phyloP scores from a whole-genome alignment of 2,329 filamentous ascomycete species.

The Leptosphaerulina australis region DNA sequence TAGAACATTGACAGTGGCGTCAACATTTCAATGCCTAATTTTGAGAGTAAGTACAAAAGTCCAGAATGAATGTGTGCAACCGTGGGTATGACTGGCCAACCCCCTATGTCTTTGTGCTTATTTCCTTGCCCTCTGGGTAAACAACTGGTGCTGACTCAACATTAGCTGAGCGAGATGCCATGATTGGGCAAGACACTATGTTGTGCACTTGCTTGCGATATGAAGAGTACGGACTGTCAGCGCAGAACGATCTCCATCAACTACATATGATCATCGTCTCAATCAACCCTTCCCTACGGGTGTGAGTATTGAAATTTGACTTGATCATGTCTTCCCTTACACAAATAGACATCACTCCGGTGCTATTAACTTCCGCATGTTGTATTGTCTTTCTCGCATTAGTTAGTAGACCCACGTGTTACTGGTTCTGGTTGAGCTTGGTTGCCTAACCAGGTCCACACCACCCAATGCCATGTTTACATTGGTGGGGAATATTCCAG shows the following conservation, averaged over 20 bases:
- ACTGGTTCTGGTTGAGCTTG: neutral
- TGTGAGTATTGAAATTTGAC: too few relatives aligned
- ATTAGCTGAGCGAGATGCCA: conserved; percentile 2
- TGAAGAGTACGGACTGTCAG: conserved; percentile 1
- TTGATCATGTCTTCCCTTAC: too few relatives aligned
- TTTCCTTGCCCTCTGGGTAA: too few relatives aligned
- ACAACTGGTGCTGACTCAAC: neutral
- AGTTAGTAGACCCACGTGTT: too few relatives aligned
- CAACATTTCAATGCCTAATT: neutral
- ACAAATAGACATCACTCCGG: too few relatives aligned
- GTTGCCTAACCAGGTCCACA: neutral
- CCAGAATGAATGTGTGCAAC: neutral
- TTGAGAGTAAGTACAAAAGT: neutral
- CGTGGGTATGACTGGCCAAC: neutral
- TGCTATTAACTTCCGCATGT: too few relatives aligned
- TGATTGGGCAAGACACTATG: neutral
- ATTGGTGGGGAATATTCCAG: neutral
- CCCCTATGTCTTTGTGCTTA: neutral
- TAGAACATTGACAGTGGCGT: conserved; percentile 1
- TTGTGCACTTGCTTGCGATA: neutral
- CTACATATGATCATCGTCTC: too few relatives aligned
- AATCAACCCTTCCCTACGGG: too few relatives aligned
- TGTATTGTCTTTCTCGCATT: too few relatives aligned
- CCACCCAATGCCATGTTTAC: neutral
- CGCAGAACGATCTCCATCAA: too few relatives aligned